Base-by-base conservation (phyloP, 495 filamentous ascomycete species). In the Talaromyces thailandensis region DNA sequence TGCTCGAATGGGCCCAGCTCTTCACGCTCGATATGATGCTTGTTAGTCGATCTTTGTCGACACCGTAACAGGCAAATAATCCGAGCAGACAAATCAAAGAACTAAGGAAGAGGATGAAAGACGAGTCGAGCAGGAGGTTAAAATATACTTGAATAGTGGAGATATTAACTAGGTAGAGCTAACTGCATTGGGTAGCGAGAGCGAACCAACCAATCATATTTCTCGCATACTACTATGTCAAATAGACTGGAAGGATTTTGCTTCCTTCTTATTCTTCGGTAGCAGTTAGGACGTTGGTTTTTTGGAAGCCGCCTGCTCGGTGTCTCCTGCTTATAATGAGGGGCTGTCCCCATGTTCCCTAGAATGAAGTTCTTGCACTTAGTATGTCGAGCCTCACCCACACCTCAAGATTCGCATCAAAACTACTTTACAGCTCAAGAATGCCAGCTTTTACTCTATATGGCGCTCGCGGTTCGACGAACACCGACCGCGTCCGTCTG, bases 221-320 rank as follows among this genome's bases (percentile, higher is more conserved):
- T 26, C 48, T 16, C 45, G 59, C 0, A 14, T 24, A 52, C 24
- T 12, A 52, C 18, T 25, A 23, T 25, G 48, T 11, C 7, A 52
- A 9, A 52, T 25, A 23, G 1, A 8, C 40, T 16, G 48, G 24
- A 21, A 52, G 11, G 6, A 5, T 25, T 21, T 28, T 23, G 26
- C 28, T 55, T 16, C 6, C 2, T 55, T 6, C 51, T 55, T 45
- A 64, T 66, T 51, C 35, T 52, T 57, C 24, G 62, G 64, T 62
- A 55, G 48, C 62, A 68, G 35, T 64, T 55, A 62, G 64, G 58
- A 58, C 61, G 61, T 58, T 57, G 65, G 61, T 51, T 67, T 14
- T 66, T 62, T 81, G 76, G 60, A 82, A 68, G 23, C 78, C 77
- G 64, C 75, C 80, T 8, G 74, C 74, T n/a, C 79, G 65, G 66